Evolutionary conservation across 805 yeast species (phyloP).

Genomic region (Lipomyces starkeyi): DNA sequence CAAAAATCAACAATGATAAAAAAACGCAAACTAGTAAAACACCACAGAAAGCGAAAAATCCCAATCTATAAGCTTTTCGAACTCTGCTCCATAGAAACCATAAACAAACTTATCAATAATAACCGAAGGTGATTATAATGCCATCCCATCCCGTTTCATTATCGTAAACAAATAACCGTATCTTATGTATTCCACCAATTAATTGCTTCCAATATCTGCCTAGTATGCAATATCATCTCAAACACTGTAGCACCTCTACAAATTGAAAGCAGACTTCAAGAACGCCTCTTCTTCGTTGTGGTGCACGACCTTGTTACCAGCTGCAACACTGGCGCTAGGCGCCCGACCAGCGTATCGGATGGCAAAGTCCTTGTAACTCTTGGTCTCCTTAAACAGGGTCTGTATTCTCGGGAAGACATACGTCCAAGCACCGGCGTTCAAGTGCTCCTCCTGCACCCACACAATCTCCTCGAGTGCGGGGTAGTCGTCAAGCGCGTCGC

Average conservation of each 20-base stretch:
- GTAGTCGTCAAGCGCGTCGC: slow-evolving; percentile 79
- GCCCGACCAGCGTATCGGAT: slow-evolving; percentile 95
- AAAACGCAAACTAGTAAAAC: neutral
- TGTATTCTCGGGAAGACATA: slow-evolving; percentile 81
- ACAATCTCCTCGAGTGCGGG: slow-evolving; percentile 86
- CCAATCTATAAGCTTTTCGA: neutral
- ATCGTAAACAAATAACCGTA: neutral
- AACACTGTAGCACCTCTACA: slow-evolving; percentile 20
- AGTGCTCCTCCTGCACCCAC: slow-evolving; percentile 98
- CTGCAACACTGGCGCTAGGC: slow-evolving; percentile 98
- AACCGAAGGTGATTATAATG: neutral
- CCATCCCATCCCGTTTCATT: neutral
- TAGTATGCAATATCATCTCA: too few species aligned
- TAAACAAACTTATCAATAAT: neutral
- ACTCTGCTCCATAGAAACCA: neutral
- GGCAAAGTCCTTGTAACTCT: slow-evolving; percentile 60
- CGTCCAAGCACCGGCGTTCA: slow-evolving; percentile 92
- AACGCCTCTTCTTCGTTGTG: slow-evolving; percentile 85
- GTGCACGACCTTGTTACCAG: slow-evolving; percentile 92
- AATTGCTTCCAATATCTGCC: too few species aligned
- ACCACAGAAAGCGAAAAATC: neutral
- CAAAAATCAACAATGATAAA: too few species aligned
- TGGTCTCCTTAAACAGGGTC: slow-evolving; percentile 77
- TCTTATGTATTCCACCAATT: too few species aligned
- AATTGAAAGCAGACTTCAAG: slow-evolving; percentile 72